These are phyloP conservation scores for Forsythia suspensa DNA, from an alignment of 257 asterid species.

Conservation along the genomic window DNA sequence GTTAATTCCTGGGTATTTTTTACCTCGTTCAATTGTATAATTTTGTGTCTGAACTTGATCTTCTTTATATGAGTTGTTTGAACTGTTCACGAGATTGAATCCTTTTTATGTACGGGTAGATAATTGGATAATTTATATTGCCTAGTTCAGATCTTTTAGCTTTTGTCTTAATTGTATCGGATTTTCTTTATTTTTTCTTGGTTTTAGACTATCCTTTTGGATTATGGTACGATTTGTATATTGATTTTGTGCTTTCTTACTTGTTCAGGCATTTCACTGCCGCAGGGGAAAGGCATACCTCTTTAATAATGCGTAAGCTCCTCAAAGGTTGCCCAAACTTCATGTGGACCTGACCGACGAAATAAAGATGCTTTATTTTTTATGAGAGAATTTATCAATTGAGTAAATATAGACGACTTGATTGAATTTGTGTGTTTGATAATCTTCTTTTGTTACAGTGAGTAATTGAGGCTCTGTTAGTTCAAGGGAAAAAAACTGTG, in stretches of 20 bases:
- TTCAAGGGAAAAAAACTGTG: not conserved
- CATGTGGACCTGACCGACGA: not conserved
- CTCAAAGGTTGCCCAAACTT: not conserved
- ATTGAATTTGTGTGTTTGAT: not conserved
- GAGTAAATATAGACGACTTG: not conserved
- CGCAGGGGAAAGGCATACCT: constrained; percentile 86
- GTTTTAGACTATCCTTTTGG: not conserved
- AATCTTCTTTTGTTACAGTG: not conserved
- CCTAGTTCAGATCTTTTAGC: not conserved
- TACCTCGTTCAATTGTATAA: not conserved
- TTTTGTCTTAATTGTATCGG: not conserved
- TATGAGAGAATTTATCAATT: not conserved
- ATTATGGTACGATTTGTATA: not conserved
- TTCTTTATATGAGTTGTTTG: no score
- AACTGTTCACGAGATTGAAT: no score
- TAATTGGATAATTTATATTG: not conserved
- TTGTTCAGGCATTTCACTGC: constrained; percentile 66
- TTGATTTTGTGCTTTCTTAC: constrained; percentile 13
- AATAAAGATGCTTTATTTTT: not conserved
- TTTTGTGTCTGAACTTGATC: not conserved
- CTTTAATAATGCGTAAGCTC: constrained; percentile 70
- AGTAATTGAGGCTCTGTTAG: not conserved
- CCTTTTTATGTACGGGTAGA: not conserved
- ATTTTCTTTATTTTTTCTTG: not conserved
- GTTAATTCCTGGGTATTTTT: no score